Evolutionary conservation across 495 filamentous ascomycete species (phyloP), one percentile per base, ranked within the genome.

Genomic region (Wilcoxina mikolae): DNA sequence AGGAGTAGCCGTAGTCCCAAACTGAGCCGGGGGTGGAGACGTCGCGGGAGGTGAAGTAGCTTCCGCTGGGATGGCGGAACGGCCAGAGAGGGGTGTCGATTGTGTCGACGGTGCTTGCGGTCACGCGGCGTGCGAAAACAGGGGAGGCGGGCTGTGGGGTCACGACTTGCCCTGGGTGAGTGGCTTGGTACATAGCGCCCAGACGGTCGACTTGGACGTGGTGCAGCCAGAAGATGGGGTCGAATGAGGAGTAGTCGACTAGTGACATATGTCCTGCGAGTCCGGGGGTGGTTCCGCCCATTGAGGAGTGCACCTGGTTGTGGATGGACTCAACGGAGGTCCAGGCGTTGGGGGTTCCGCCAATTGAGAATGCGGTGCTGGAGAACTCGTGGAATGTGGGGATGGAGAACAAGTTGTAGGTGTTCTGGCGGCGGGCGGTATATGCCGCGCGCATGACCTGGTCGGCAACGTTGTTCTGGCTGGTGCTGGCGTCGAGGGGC

Each of bases 111-210:
- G 46, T 59, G 15, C 63, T 43, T 22, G 15, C n/a, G 12, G 27
- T 17, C 1, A 45, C 41, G 2, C 24, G 1, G 4, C 39, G 51
- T 1, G 18, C 38, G 28, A 44, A 54, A 2, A 35, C 24, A 9
- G 35, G 17, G 38, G 51, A 18, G 11, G 24, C 24, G 18, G 2
- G 3, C 39, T 54, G 51, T 5, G 80, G 72, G 10, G 68, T 63
- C 2, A 85, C 72, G 55, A 73, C 79, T 47, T 72, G 69, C 2
- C 76, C 60, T 2, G 80, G 81, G 55, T 86, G 73, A 11, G 84
- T 59, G 0, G 73, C 70, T 67, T 88, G 83, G 82, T 83, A 89
- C 46, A 87, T 77, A 9, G 84, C 76, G 22, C 71, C 55, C 25
- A 75, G 64, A 17, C 72, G 70, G 64, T 76, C 74, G 39, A 75